These are phyloP conservation scores for Buddleja alternifolia DNA, from an alignment of 257 asterid species.

Conservation along the genomic window DNA sequence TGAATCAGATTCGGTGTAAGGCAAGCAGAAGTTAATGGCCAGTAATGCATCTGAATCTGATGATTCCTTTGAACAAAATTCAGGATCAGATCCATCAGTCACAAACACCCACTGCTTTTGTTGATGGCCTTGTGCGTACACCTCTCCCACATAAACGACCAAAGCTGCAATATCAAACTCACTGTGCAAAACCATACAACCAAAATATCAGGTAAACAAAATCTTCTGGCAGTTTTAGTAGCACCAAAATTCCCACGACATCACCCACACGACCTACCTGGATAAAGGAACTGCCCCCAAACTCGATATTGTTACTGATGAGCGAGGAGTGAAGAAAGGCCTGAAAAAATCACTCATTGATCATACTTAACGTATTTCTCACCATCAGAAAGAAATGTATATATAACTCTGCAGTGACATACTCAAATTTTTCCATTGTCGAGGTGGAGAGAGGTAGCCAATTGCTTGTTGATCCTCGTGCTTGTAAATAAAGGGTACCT, in stretches of 20 bases:
- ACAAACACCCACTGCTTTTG: conserved; percentile 95
- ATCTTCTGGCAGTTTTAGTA: conserved; percentile 18
- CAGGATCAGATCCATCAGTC: conserved; percentile 63
- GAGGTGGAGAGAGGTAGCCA: conserved; percentile 70
- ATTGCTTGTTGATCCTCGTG: conserved; percentile 69
- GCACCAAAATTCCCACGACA: conserved; percentile 26
- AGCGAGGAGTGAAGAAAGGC: conserved; percentile 78
- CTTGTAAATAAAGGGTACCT: conserved; percentile 74
- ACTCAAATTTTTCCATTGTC: conserved; percentile 57
- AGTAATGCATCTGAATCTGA: conserved; percentile 59
- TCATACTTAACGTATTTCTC: conserved; percentile 22
- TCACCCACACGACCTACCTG: conserved; percentile 50
- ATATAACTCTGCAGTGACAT: conserved; percentile 35
- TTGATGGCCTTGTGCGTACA: conserved; percentile 57
- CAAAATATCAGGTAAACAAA: conserved; percentile 30
- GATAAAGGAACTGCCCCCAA: conserved; percentile 77
- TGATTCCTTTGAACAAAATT: conserved; percentile 38
- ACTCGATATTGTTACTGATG: conserved; percentile 59
- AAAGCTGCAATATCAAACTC: conserved; percentile 92
- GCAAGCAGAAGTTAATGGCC: conserved; percentile 77
- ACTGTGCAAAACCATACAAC: conserved; percentile 48
- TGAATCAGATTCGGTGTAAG: conserved; percentile 47
- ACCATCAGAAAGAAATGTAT: conserved; percentile 17
- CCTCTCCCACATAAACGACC: conserved; percentile 81
- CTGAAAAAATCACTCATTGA: conserved; percentile 44